phyloP scores from a whole-genome alignment of 2,329 filamentous ascomycete species.

The Pseudogymnoascus sp. region DNA sequence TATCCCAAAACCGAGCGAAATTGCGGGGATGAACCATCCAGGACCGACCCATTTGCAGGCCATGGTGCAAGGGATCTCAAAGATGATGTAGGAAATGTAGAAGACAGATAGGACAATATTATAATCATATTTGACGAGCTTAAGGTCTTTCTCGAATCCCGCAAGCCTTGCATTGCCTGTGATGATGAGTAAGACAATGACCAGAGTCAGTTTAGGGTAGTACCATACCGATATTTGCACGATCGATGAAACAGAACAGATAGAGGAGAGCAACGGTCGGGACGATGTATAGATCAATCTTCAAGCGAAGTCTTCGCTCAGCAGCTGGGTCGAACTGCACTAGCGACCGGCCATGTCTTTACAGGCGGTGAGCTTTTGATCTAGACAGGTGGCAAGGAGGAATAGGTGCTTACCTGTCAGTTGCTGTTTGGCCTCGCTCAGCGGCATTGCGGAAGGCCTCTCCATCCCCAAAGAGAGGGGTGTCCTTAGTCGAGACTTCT shows the following conservation, averaged over 20 bases:
- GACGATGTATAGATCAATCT: constrained; percentile 60
- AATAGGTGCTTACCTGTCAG: constrained; percentile 23
- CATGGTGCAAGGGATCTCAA: constrained; percentile 64
- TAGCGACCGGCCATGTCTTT: constrained; percentile 44
- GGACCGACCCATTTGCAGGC: constrained; percentile 66
- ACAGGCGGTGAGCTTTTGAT: background rate
- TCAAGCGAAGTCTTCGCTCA: constrained; percentile 52
- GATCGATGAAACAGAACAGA: constrained; percentile 68
- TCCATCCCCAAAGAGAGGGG: constrained; percentile 12
- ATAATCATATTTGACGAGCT: constrained; percentile 58
- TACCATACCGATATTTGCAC: constrained; percentile 60
- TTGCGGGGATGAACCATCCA: constrained; percentile 62
- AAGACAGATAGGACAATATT: constrained; percentile 63
- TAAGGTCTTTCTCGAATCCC: constrained; percentile 57
- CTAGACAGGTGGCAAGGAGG: background rate
- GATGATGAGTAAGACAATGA: background rate
- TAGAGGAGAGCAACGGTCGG: constrained; percentile 62
- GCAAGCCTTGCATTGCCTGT: constrained; percentile 63
- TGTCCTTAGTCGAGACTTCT: background rate
- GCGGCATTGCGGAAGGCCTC: constrained; percentile 25
- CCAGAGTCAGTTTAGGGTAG: background rate
- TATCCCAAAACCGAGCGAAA: constrained; percentile 57
- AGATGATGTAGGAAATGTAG: constrained; percentile 68
- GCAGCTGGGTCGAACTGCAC: constrained; percentile 51
- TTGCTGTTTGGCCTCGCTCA: constrained; percentile 25